Base-by-base conservation (phyloP, 805 yeast genomes). In the Ogataea populi-albae region DNA sequence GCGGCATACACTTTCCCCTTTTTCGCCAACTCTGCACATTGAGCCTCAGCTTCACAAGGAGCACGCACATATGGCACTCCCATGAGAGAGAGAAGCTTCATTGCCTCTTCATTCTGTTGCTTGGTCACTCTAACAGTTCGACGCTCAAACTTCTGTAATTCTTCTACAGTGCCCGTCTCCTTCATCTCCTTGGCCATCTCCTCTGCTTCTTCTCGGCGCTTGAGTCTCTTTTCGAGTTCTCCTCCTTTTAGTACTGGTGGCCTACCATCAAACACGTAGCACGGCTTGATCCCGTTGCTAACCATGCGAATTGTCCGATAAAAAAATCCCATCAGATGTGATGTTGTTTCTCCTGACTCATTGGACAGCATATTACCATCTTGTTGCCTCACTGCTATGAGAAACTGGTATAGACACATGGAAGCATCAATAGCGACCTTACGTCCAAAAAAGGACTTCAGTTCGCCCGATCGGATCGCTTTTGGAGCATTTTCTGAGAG, bases 21-120 rank as follows among this genome's bases (percentile, higher is more conserved):
- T 39, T 79, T 75, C 3, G 97, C 97, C 31, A 93, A 64, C 45
- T 79, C 93, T 0, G 98, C 98, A 68, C 98, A 93, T 54, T 93
- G 98, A 0, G 98, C 96, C 59, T 93, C 99, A 2, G 99, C 99
- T 62, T 93, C 99, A 57, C 96, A 82, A 1, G 99, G 98, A 0
- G 98, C 98, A 36, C 78, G 79, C 4, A 93, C 83, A 50, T 68
- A 86, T 2, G 99, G 99, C 32, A 93, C 84, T 0, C 99, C 99
- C 99, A 93, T 93, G 23, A 91, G 64, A 32, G 69, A 75, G 37
- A 93, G 68, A 36, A 93, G 64, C 44, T 75, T 69, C 60, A 87
- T 86, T 15, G 96, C 98, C 53, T 93, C 98, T 23, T 86, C 97
- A 52, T 91, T 93, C 47, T 93, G 98, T 49, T 87, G 89, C 38